These are phyloP conservation scores for Zymoseptoria pseudotritici DNA, from an alignment of 2,329 filamentous ascomycete genomes.

Conservation along the genomic window DNA sequence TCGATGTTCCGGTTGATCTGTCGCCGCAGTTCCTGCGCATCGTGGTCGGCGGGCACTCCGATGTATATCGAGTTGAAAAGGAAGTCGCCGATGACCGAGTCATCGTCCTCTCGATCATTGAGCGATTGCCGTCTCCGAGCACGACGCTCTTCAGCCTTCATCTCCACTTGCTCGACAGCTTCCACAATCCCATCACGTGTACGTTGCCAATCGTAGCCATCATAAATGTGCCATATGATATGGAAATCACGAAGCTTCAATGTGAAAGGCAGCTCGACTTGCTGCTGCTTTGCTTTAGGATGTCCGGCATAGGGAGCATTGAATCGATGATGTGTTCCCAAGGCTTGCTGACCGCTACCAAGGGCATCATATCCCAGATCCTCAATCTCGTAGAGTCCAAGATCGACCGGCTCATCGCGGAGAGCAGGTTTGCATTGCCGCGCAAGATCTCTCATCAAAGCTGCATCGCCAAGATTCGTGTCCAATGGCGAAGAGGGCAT, in stretches of 20 bases:
- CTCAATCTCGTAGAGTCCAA: conserved; percentile 26
- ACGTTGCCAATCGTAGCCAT: conserved; percentile 91
- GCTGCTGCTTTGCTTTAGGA: neutral
- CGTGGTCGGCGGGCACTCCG: conserved; percentile 71
- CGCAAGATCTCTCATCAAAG: conserved; percentile 25
- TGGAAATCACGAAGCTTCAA: conserved; percentile 79
- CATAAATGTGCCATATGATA: conserved; percentile 94
- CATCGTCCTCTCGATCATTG: conserved; percentile 60
- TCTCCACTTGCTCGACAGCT: conserved; percentile 81
- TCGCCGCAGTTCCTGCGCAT: conserved; percentile 70
- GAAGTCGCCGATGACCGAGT: conserved; percentile 85
- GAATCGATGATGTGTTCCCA: conserved; percentile 27
- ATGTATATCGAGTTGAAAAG: conserved; percentile 99
- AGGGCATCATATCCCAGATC: conserved; percentile 30
- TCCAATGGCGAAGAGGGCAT: conserved; percentile 26
- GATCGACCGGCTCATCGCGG: conserved; percentile 16
- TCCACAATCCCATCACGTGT: conserved; percentile 82
- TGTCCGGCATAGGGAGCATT: conserved; percentile 18
- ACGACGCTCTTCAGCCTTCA: conserved; percentile 68
- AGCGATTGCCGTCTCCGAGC: conserved; percentile 50
- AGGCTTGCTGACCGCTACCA: conserved; percentile 19
- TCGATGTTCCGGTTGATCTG: conserved; percentile 86
- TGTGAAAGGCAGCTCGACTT: conserved; percentile 48
- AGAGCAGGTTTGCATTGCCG: conserved; percentile 21
- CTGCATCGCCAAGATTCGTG: conserved; percentile 24